Evolutionary conservation across 1,139 yeast genomes (phyloP), one percentile per base, ranked within the genome.

Genomic region (Scheffersomyces insectosa): DNA sequence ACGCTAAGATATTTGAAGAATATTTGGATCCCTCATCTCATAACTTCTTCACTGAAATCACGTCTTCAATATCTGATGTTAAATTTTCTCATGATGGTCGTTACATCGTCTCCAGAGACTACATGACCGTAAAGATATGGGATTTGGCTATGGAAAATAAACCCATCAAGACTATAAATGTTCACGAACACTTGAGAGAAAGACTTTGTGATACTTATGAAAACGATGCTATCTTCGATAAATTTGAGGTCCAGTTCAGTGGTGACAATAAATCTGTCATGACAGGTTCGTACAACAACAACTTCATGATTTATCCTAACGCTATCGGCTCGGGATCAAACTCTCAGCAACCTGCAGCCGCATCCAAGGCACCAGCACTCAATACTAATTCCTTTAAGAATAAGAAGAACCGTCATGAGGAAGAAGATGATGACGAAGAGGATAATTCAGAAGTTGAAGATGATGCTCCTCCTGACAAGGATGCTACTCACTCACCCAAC

Each of bases 281-380:
- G 95, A 91, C 99, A 20, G 99, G 99, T 43, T 88, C 97, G 39
- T 95, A 95, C 75, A 90, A 91, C 68, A 93, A 93, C 70, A 91
- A 90, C 69, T 93, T 95, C 65, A 89, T 90, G 96, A 88, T 95
- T 56, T 93, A 90, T 69, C 98, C 98, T 44, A 83, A 91, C 65
- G 86, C 80, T 13, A 79, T 83, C 42, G 68, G 68, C 41, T 57
- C 70, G 28, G 32, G 34, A 20, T 25, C 46, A 10, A 13, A 41
- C 30, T 30, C 46, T 29, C 34, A 11, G 20, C 34, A 31, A 31
- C n/a, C 34, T 20, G 49, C 47, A 13, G 49, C 48, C 33, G 49
- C 41, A 16, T 46, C 48, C 28, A 46, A 43, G 31, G 48, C 50
- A 33, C 53, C 55, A 25, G 46, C 44, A 41, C 52, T 59, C 50